These are phyloP conservation scores for Torrubiellomyces zombiae DNA, from an alignment of 2,329 filamentous ascomycete species.

Conservation along the genomic window DNA sequence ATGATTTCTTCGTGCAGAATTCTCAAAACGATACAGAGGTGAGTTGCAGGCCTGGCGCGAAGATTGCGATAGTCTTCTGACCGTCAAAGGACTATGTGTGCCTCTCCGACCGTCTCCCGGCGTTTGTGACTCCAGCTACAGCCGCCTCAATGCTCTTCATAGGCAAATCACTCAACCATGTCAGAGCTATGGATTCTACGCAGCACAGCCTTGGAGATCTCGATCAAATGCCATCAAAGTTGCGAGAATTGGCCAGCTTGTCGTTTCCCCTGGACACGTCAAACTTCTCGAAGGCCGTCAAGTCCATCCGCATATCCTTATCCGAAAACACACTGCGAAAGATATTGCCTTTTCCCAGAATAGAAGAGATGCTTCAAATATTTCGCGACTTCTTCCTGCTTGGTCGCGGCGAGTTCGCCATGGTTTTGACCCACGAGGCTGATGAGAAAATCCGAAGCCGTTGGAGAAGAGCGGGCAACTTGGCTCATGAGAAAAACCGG, in stretches of 20 bases:
- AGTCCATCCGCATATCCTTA: slow-evolving; percentile 61
- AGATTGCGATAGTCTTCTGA: neutral
- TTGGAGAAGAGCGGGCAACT: slow-evolving; percentile 46
- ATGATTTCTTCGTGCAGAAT: slow-evolving; percentile 73
- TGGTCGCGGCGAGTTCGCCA: slow-evolving; percentile 77
- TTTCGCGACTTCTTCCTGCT: slow-evolving; percentile 79
- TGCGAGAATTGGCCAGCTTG: slow-evolving; percentile 51
- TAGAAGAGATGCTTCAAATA: slow-evolving; percentile 60
- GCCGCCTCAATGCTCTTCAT: slow-evolving; percentile 80
- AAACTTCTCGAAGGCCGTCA: slow-evolving; percentile 54
- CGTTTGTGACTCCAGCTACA: slow-evolving; percentile 58
- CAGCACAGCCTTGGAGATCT: slow-evolving; percentile 31
- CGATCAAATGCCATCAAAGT: slow-evolving; percentile 49
- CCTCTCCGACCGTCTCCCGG: slow-evolving; percentile 48
- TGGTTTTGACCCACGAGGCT: slow-evolving; percentile 70
- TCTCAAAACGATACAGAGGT: slow-evolving; percentile 24
- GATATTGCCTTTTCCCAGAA: slow-evolving; percentile 60
- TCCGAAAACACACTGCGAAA: slow-evolving; percentile 73
- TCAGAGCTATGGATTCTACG: slow-evolving; percentile 39
- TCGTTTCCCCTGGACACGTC: slow-evolving; percentile 57
- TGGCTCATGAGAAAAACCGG: slow-evolving; percentile 40
- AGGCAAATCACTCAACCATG: slow-evolving; percentile 74
- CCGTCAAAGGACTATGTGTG: slow-evolving; percentile 38
- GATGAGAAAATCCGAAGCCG: slow-evolving; percentile 63
- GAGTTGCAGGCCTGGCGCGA: slow-evolving; percentile 5